Evolutionary conservation across 345 rosid genomes (phyloP).

Genomic region (Salix udensis): DNA sequence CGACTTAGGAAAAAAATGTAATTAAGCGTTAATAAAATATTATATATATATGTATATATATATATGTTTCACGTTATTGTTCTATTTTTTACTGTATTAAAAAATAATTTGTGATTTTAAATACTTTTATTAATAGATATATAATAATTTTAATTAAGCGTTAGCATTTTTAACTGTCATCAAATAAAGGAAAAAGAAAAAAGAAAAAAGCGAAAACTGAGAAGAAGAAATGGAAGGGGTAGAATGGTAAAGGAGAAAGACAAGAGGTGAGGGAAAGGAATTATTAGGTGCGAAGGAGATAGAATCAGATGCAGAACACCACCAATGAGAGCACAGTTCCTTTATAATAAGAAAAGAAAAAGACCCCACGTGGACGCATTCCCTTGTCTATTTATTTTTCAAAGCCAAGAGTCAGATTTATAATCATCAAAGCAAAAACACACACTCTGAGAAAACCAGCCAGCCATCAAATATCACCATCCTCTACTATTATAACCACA

Average conservation of each 20-base stretch:
- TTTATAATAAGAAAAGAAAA: not conserved
- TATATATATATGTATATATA: no score
- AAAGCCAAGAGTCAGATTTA: not conserved
- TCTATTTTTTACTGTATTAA: no score
- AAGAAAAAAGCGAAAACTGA: not conserved
- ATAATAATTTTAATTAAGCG: no score
- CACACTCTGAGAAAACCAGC: not conserved
- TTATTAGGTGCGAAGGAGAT: not conserved
- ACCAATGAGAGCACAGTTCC: not conserved
- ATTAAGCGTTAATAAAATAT: no score
- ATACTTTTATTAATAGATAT: no score
- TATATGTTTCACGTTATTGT: no score
- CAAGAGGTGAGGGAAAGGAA: not conserved
- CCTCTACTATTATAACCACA: not conserved
- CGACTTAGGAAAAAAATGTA: no score
- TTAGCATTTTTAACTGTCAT: no score
- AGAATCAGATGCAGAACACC: not conserved
- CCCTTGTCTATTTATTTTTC: conserved; percentile 15
- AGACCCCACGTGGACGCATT: not conserved
- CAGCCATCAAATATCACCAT: not conserved
- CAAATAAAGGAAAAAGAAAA: no score
- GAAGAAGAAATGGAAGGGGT: not conserved
- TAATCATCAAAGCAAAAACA: not conserved
- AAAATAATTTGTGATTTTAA: no score
- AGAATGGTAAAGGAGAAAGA: not conserved